These are phyloP conservation scores for Triticum urartu DNA, from an alignment of 176 grass and related monocot genomes.

Conservation along the genomic window DNA sequence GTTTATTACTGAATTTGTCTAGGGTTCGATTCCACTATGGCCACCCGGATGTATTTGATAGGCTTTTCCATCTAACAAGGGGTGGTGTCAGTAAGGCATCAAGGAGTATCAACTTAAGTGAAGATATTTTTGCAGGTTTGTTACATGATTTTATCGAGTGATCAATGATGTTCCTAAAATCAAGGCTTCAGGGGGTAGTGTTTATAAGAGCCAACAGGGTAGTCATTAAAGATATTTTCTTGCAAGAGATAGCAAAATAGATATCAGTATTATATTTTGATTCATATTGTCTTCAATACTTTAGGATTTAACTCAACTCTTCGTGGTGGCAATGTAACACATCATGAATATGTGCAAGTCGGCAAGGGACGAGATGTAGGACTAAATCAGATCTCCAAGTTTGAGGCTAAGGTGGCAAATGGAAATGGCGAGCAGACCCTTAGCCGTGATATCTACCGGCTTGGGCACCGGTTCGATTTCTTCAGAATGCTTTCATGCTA, in stretches of 20 bases:
- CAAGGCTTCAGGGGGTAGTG: background rate
- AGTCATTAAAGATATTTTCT: background rate
- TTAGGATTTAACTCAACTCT: slow-evolving; percentile 89
- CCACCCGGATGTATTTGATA: slow-evolving; percentile 95
- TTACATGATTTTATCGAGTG: slow-evolving; percentile 7
- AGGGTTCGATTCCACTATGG: slow-evolving; percentile 99
- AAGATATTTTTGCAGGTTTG: slow-evolving; percentile 92
- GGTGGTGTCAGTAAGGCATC: slow-evolving; percentile 97
- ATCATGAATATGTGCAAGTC: slow-evolving; percentile 95
- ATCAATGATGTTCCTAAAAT: slow-evolving; percentile 10
- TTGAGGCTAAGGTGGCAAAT: slow-evolving; percentile 94
- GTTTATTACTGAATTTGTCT: slow-evolving; percentile 24
- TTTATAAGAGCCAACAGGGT: background rate
- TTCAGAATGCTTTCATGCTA: slow-evolving; percentile 99
- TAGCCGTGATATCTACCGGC: slow-evolving; percentile 88
- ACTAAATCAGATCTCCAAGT: slow-evolving; percentile 88
- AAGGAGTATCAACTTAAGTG: slow-evolving; percentile 89
- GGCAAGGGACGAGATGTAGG: slow-evolving; percentile 95
- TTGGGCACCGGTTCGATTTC: slow-evolving; percentile 94
- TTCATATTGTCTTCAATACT: slow-evolving; percentile 17
- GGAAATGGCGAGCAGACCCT: slow-evolving; percentile 93
- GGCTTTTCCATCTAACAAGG: slow-evolving; percentile 91
- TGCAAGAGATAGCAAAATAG: background rate
- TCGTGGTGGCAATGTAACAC: slow-evolving; percentile 86
- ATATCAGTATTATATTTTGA: background rate